Evolutionary conservation across 2,329 filamentous ascomycete species (phyloP), one percentile per base, ranked within the genome.

Genomic region (Penicillium corylophilum): DNA sequence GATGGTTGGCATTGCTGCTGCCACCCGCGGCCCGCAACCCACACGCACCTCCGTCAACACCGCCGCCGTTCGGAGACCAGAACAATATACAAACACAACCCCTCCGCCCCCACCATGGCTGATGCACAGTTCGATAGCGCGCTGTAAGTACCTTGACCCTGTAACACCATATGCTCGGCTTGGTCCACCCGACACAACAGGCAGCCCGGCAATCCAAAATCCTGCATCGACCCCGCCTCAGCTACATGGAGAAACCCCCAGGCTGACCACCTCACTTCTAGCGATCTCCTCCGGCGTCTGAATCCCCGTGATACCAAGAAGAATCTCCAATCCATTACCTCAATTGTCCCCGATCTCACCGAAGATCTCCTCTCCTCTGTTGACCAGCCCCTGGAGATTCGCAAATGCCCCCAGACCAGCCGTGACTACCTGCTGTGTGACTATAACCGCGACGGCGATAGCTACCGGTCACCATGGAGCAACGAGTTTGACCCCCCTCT

Each of bases 371-470:
- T 99, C 60, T 94, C 93, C 61, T 96, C 93, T 22, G 94, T 99
- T 64, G 94, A 99, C 75, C 93, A 97, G 74, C 94, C 94, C 22
- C 86, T 99, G 51, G 86, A 88, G 53, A 83, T 95, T 57, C 86
- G 88, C 64, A 88, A 89, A 61, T 97, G 94, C 80, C 84, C 85
- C 64, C 89, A 92, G 75, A 88, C 90, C 28, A 90, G 91, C 64
- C 89, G 93, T 63, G 94, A 97, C 77, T 99, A 96, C 79, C 85
- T 99, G 46, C 88, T 96, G 67, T 99, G 94, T 81, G 94, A 99
- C 82, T 99, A 99, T 82, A 99, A 99, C 82, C 92, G 94, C 60
- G 94, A 99, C 75, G 94, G 94, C 57, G 93, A 96, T 77, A 95
- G 89, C 76, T 96, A 96, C 82, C 88, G 94, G 57, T 95, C 90